Conservation (phyloP, 2,329 filamentous ascomycete genomes). For the Cercospora canescens region DNA sequence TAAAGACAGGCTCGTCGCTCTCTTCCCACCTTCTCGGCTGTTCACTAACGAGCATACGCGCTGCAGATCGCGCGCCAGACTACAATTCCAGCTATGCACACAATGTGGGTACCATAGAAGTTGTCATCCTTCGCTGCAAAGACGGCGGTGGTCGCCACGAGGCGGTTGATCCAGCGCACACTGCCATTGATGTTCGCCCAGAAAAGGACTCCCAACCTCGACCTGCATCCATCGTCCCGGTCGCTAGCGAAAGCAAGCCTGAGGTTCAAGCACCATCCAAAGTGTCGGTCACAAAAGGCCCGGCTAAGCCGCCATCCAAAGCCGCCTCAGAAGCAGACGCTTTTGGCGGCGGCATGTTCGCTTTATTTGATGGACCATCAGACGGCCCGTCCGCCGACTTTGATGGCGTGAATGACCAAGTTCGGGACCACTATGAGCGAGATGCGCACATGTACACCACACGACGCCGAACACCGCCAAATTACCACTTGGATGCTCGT, state of each 20-base stretch:
- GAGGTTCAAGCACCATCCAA: slow-evolving; percentile 16
- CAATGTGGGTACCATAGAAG: slow-evolving; percentile 50
- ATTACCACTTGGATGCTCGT: slow-evolving; percentile 7
- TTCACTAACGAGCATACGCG: slow-evolving; percentile 33
- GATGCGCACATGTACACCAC: not conserved
- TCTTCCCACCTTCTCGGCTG: not conserved
- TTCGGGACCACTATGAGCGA: not conserved
- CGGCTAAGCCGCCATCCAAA: slow-evolving; percentile 19
- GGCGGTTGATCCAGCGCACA: slow-evolving; percentile 9
- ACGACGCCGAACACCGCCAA: not conserved
- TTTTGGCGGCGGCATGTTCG: slow-evolving; percentile 31
- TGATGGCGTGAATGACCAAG: slow-evolving; percentile 12
- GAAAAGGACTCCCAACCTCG: not conserved
- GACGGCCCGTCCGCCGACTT: slow-evolving; percentile 20
- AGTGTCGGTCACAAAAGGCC: slow-evolving; percentile 8
- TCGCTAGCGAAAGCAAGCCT: not conserved
- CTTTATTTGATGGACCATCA: slow-evolving; percentile 37
- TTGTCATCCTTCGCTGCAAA: slow-evolving; percentile 48
- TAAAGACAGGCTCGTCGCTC: slow-evolving; percentile 46
- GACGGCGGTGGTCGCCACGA: slow-evolving; percentile 3
- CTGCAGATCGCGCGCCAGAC: slow-evolving; percentile 40
- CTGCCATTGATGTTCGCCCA: not conserved
- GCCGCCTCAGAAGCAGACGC: slow-evolving; percentile 13
- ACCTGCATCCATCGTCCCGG: not conserved
- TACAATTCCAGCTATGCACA: slow-evolving; percentile 36